Base-by-base conservation (phyloP, 768 basidiomycete genomes). In the Macrolepiota albuminosa region DNA sequence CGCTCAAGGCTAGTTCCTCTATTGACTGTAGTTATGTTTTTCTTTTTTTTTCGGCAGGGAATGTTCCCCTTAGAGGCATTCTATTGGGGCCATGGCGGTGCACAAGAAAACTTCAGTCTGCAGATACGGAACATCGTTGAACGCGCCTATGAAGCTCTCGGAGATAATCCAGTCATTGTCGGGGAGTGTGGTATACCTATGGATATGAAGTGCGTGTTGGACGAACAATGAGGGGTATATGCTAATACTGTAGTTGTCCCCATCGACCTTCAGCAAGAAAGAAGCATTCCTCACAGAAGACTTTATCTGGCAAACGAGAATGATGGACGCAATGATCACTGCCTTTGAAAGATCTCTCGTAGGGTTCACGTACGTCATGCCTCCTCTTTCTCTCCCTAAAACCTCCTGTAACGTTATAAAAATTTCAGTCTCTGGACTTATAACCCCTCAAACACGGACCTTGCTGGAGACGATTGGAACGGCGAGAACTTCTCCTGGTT, bases 401-500 rank as follows among this genome's bases (percentile, higher is more conserved):
- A 40, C 1, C 6, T 58, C 3, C 8, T n/a, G n/a, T 57, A 49
- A 64, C 40, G 43, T 3, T 9, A 37, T 37, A 21, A 49, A 24
- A 56, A 11, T 49, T 37, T 24, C 24, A 97, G 94, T 2, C 73
- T 98, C 6, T 98, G 96, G 96, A 93, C 91, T 61, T 98, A 97
- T 71, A 97, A 98, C 67, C 90, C 95, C 0, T 76, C 80, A 54
- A 98, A 98, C 72, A 80, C 82, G 42, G 95, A 98, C 70, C 66
- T 71, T 18, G 66, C 72, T 29, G 96, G 96, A 16, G 95, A 98
- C 69, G 73, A 86, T 69, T 97, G 95, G 95, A 96, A 95, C 66
- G 93, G 91, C 56, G 95, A 99, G 73, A 97, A 95, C 74, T 98
- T 99, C 70, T 94, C 93, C 1, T 97, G 93, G 92, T 98, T 93